Base-by-base conservation (phyloP, 495 filamentous ascomycete genomes). In the Mycothermus thermophilus region DNA sequence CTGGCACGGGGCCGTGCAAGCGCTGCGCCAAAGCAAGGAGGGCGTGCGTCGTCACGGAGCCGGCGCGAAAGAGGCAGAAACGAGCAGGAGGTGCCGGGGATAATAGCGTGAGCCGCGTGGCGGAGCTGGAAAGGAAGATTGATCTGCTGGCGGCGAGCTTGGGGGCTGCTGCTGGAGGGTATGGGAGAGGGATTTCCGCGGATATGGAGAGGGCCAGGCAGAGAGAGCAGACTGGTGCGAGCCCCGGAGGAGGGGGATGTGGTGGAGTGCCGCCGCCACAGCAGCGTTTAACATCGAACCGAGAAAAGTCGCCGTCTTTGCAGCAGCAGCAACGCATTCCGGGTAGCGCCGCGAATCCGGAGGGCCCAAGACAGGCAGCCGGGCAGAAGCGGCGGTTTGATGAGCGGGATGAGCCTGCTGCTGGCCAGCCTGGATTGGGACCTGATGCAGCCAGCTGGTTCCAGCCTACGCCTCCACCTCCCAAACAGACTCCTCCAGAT, bases 51-150 rank as follows among this genome's bases (percentile, higher is more conserved):
- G 77, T 92, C 23, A 93, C 85, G 6, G 71, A 72, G 17, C 86
- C 87, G 1, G 83, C 73, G 9, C 67, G 85, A 10, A 95, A 93
- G 57, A 67, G 88, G 19, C 81, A 87, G 62, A 93, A 90, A 64
- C n/a, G n/a, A n/a, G n/a, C n/a, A n/a, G n/a, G n/a, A n/a, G n/a
- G n/a, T n/a, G n/a, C n/a, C n/a, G n/a, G n/a, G n/a, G n/a, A n/a
- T n/a, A 95, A 94, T 64, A 84, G 81, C 18, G 90, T 94, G 51
- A 85, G 74, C 38, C 73, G 87, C 25, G 86, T 97, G 6, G 79
- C 85, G 10, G 88, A 95, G 59, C 64, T 97, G 27, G 90, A 97
- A 59, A 83, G 78, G 61, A 93, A 92, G 62, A 87, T 97, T 32
- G 84, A 94, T 60, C 81, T 77, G 8, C 52, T 94, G 54, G 93